Evolutionary conservation across 2,329 filamentous ascomycete species (phyloP).

Genomic region (Colletotrichum abscissum): DNA sequence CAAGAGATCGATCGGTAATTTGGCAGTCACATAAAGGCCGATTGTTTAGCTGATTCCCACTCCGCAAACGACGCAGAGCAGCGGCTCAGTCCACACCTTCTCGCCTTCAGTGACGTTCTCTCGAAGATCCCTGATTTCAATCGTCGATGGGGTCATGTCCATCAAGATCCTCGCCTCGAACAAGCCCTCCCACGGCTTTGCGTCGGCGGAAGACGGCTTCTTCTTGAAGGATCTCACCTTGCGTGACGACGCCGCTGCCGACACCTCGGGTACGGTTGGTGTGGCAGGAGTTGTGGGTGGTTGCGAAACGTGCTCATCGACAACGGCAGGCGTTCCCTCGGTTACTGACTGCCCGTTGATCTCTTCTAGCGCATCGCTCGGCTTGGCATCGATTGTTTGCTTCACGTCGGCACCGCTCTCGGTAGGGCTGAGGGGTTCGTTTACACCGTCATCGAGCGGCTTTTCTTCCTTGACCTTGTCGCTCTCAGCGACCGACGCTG

Average conservation of each 20-base stretch:
- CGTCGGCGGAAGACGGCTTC: slow-evolving; percentile 47
- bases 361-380: slow-evolving; percentile 54
- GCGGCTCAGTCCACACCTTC: slow-evolving; percentile 64
- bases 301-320: slow-evolving; percentile 37
- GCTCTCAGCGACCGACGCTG: slow-evolving; percentile 42
- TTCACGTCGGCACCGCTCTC: slow-evolving; percentile 62
- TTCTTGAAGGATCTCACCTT: slow-evolving; percentile 42
- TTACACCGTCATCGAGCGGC: slow-evolving; percentile 27
- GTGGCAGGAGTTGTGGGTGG: slow-evolving; percentile 38
- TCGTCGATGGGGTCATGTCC: slow-evolving; percentile 56
- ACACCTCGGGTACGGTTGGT: slow-evolving; percentile 10
- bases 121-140: slow-evolving; percentile 65
- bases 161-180: slow-evolving; percentile 63
- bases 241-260: slow-evolving; percentile 30
- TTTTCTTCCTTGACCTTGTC: slow-evolving; percentile 45
- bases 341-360: slow-evolving; percentile 50
- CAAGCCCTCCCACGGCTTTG: slow-evolving; percentile 62
- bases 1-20: slow-evolving; percentile 1
- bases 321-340: slow-evolving; percentile 34
- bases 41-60: slow-evolving; percentile 55
- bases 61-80: slow-evolving; percentile 63
- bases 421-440: slow-evolving; percentile 59
- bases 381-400: slow-evolving; percentile 65
- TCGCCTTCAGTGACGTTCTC: slow-evolving; percentile 58
- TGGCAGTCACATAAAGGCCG: neutral